These are phyloP conservation scores for Saccharomyces uvarum DNA, from an alignment of 1,139 yeast species.

Conservation along the genomic window DNA sequence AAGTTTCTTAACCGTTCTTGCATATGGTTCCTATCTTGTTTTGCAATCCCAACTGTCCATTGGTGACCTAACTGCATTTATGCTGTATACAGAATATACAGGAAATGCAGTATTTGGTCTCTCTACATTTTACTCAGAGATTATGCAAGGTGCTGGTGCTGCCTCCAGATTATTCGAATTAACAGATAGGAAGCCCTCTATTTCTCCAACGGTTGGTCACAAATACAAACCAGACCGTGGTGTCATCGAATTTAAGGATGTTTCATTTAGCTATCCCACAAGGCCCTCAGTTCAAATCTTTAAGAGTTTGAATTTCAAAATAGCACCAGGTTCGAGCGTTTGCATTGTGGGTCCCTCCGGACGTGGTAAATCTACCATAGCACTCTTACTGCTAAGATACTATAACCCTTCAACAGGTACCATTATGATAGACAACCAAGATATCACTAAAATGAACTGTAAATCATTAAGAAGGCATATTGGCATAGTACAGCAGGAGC, in stretches of 20 bases:
- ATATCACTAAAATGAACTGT: constrained; percentile 59
- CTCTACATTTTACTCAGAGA: constrained; percentile 82
- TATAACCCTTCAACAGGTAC: constrained; percentile 69
- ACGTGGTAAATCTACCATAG: constrained; percentile 86
- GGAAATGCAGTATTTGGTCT: constrained; percentile 86
- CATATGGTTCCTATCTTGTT: constrained; percentile 76
- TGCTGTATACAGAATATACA: constrained; percentile 89
- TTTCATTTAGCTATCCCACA: constrained; percentile 77
- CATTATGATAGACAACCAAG: constrained; percentile 61
- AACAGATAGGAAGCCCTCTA: constrained; percentile 64
- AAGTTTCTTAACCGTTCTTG: constrained; percentile 66
- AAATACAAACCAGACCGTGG: constrained; percentile 30
- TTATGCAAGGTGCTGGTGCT: constrained; percentile 97
- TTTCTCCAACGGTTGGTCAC: constrained; percentile 55
- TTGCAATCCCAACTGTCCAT: constrained; percentile 62
- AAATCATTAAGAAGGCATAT: constrained; percentile 64
- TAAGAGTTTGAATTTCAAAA: constrained; percentile 52
- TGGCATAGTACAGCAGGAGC: constrained; percentile 93
- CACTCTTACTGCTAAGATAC: constrained; percentile 69
- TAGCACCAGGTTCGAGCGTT: constrained; percentile 77
- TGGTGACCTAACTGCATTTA: constrained; percentile 86
- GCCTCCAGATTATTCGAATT: constrained; percentile 87
- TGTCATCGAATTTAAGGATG: constrained; percentile 53
- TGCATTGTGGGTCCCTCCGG: constrained; percentile 97
- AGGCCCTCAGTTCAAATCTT: constrained; percentile 70